A percentile compares a stretch with the other conserved stretches of the same genome.
These are phyloP conservation scores for Helminthosporium solani DNA, from an alignment of 2,329 filamentous ascomycete genomes.

Conservation along the genomic window DNA sequence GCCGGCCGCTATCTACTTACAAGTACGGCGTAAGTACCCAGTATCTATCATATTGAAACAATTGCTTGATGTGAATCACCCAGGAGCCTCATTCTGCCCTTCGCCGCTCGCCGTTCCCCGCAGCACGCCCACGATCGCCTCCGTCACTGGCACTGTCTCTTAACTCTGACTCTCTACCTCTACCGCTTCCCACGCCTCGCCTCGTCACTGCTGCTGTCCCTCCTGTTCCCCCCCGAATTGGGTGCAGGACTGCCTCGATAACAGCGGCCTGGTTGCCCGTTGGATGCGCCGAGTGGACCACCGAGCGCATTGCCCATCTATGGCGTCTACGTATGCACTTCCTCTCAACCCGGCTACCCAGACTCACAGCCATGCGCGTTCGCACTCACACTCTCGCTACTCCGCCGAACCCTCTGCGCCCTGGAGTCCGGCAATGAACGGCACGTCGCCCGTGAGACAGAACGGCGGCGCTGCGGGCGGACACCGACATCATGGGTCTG, in stretches of 20 bases:
- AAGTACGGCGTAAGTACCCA: too few relatives aligned
- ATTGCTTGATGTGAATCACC: constrained; percentile 9
- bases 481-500: constrained; percentile 34
- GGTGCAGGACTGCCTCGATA: constrained; percentile 7
- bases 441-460: constrained; percentile 25
- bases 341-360: constrained; percentile 38
- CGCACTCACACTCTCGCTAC: constrained; percentile 43
- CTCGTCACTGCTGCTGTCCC: too few relatives aligned
- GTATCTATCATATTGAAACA: too few relatives aligned
- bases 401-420: constrained; percentile 26
- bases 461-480: constrained; percentile 12
- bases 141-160: constrained; percentile 6
- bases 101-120: too few relatives aligned
- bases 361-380: constrained; percentile 41
- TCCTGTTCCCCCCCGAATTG: constrained; percentile 3
- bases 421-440: constrained; percentile 16
- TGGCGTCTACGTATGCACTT: constrained; percentile 51
- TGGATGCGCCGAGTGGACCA: constrained; percentile 15
- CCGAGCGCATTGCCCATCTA: constrained; percentile 32
- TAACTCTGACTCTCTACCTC: constrained; percentile 1
- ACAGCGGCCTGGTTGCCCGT: constrained; percentile 12
- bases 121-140: constrained; percentile 12
- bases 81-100: constrained; percentile 10
- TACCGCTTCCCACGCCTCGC: too few relatives aligned
- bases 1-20: constrained; percentile 21